phyloP scores from a whole-genome alignment of 73 alveolate species.

The Tetrahymena malaccensis region DNA sequence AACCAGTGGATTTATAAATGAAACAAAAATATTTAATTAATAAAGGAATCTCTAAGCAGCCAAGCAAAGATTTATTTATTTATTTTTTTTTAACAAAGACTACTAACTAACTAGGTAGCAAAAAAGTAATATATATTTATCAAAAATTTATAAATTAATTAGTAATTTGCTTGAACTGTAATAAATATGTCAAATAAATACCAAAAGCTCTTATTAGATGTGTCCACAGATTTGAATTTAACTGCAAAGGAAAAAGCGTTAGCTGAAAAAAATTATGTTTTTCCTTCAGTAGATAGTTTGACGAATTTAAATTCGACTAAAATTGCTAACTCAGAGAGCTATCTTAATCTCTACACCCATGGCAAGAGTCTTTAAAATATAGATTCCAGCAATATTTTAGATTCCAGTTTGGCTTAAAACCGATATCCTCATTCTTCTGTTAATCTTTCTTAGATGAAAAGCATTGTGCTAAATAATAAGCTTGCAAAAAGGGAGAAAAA shows the following conservation, averaged over 20 bases:
- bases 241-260: background rate
- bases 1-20: background rate
- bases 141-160: no score
- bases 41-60: background rate
- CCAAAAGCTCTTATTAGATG: background rate
- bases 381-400: background rate
- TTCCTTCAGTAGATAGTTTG: background rate
- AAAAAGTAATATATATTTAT: no score
- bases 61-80: background rate
- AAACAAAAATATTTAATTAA: background rate
- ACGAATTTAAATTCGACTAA: background rate
- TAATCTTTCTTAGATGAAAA: background rate
- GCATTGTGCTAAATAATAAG: background rate
- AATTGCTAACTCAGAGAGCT: background rate
- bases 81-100: no score
- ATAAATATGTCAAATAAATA: background rate
- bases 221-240: background rate
- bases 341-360: background rate
- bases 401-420: background rate
- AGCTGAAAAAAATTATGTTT: background rate
- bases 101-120: no score
- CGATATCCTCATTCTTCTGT: background rate
- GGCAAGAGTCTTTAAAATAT: background rate
- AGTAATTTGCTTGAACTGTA: background rate
- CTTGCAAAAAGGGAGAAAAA: background rate